Conservation (phyloP, 2,329 filamentous ascomycete species). For the Nemania sp. region DNA sequence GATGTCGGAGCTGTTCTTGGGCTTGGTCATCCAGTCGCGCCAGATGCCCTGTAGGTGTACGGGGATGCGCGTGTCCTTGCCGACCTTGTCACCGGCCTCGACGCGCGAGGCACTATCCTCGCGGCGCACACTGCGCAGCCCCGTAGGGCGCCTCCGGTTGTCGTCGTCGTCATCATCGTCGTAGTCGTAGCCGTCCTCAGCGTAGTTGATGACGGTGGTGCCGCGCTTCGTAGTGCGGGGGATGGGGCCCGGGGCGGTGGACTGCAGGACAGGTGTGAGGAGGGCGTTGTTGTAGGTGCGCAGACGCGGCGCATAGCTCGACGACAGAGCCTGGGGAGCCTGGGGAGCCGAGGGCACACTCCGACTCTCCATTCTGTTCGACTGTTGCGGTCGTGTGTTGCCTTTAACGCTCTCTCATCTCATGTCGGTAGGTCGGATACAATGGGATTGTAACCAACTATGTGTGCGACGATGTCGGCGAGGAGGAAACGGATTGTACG, state of each 20-base stretch:
- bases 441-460: background rate
- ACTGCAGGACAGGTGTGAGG: constrained; percentile 84
- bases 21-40: constrained; percentile 94
- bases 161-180: constrained; percentile 79
- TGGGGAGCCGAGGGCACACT: constrained; percentile 59
- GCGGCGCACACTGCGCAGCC: constrained; percentile 83
- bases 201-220: constrained; percentile 96
- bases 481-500: background rate
- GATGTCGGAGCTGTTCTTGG: constrained; percentile 67
- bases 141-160: constrained; percentile 81
- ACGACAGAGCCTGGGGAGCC: constrained; percentile 82
- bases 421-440: constrained; percentile 16
- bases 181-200: constrained; percentile 94
- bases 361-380: constrained; percentile 60
- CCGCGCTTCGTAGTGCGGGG: constrained; percentile 96
- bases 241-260: constrained; percentile 72
- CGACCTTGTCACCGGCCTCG: constrained; percentile 79
- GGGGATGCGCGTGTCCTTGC: constrained; percentile 82
- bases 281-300: constrained; percentile 93
- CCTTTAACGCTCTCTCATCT: constrained; percentile 1
- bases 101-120: constrained; percentile 75
- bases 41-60: constrained; percentile 91
- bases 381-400: background rate
- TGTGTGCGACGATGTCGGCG: background rate
- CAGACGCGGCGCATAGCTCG: constrained; percentile 90